Percentiles rank a stretch among this genome's conserved stretches.
phyloP scores from a whole-genome alignment of 2,329 filamentous ascomycete species.

The Kalaharituber pfeilii region DNA sequence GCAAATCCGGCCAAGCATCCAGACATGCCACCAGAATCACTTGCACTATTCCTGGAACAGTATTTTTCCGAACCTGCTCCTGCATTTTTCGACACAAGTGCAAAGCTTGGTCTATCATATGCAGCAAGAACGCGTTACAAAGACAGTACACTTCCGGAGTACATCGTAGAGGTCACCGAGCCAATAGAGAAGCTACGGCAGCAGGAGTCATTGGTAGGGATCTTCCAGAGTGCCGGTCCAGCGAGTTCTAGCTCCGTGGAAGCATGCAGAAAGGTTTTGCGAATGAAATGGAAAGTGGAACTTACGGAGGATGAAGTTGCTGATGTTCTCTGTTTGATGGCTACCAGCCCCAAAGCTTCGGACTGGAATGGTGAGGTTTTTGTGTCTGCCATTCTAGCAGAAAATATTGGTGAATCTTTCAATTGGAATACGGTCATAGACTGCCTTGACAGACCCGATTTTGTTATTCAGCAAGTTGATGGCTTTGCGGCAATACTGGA shows the following conservation, averaged over 20 bases:
- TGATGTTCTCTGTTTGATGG: slow-evolving; percentile 45
- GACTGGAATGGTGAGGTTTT: slow-evolving; percentile 30
- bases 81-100: slow-evolving; percentile 61
- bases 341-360: slow-evolving; percentile 19
- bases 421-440: slow-evolving; percentile 29
- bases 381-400: slow-evolving; percentile 38
- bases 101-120: slow-evolving; percentile 45
- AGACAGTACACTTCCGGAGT: slow-evolving; percentile 16
- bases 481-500: slow-evolving; percentile 74
- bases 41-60: slow-evolving; percentile 67
- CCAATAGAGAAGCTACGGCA: slow-evolving; percentile 42
- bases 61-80: slow-evolving; percentile 75
- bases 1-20: slow-evolving; percentile 47
- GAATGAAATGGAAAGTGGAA: slow-evolving; percentile 40
- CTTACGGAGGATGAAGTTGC: slow-evolving; percentile 71
- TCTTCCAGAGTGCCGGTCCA: slow-evolving; percentile 56
- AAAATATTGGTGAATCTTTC: slow-evolving; percentile 22
- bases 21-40: slow-evolving; percentile 49
- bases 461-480: slow-evolving; percentile 53
- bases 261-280: slow-evolving; percentile 42
- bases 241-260: slow-evolving; percentile 63
- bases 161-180: slow-evolving; percentile 20
- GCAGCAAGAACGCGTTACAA: slow-evolving; percentile 29
- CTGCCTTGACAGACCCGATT: slow-evolving; percentile 53
- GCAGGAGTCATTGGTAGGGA: slow-evolving; percentile 40